phyloP scores from a whole-genome alignment of 805 yeast species.

The Barnettozyma vustinii region DNA sequence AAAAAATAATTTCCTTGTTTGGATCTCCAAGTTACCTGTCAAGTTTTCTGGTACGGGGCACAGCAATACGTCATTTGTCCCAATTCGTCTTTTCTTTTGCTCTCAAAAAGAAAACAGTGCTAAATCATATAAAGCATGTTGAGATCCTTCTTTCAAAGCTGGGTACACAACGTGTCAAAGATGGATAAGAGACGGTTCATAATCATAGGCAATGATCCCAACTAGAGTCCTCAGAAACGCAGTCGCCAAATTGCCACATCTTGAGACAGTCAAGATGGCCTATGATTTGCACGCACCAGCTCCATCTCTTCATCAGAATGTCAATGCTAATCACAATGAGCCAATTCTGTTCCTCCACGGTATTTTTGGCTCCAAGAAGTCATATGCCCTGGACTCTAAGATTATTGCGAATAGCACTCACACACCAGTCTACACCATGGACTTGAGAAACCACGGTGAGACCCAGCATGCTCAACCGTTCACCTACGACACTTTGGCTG shows the following conservation, averaged over 20 bases:
- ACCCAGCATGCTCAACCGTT: conserved; percentile 40
- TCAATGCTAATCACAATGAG: conserved; percentile 19
- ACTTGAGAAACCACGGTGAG: conserved; percentile 48
- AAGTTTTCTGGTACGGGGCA: background rate
- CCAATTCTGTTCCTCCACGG: conserved; percentile 46
- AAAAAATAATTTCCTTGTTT: background rate
- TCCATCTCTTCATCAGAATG: conserved; percentile 18
- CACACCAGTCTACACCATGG: conserved; percentile 37
- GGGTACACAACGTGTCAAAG: background rate
- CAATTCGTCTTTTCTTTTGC: background rate
- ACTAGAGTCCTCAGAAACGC: conserved; percentile 68
- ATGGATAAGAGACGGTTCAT: no score
- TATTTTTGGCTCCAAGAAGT: conserved; percentile 41
- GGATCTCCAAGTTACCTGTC: background rate
- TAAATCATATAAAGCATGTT: background rate
- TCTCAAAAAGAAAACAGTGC: background rate
- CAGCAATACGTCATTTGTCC: background rate
- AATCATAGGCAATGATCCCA: conserved; percentile 15
- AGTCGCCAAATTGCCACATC: conserved; percentile 58
- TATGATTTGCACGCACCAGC: conserved; percentile 26
- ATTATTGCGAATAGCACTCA: conserved; percentile 29
- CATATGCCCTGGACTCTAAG: conserved; percentile 36
- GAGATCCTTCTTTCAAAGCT: background rate
- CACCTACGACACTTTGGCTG: conserved; percentile 36
- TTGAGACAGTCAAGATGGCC: conserved; percentile 39